Base-by-base conservation (phyloP, 345 rosid genomes). In the Lenwebbia sp. region DNA sequence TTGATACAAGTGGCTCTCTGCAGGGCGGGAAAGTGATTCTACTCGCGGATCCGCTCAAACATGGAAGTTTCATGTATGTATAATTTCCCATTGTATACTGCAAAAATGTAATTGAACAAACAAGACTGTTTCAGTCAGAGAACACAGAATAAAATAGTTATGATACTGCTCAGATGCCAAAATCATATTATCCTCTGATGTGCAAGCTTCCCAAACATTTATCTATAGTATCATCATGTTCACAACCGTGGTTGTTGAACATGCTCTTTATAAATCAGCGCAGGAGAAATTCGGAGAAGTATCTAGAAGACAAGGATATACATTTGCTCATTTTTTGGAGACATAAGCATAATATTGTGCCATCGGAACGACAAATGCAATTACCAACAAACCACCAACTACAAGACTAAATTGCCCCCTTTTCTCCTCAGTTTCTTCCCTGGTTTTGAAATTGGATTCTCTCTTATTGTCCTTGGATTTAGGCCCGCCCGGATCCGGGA, bases 301-400 rank as follows among this genome's bases (percentile, higher is more conserved):
- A 37, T 37, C 41, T 19, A 70, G 47, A 4, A 37, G 11, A 70
- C 6, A 37, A 70, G 37, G 25, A 70, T 37, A 37, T 70, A 70
- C 47, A 70, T 33, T 53, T 37, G 13, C 82, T 91, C 91, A 96
- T 90, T 94, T 97, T 90, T 84, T 94, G 84, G 99, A 97, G 82
- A 97, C 93, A 90, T 97, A 97, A 78, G 98, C 98, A 89, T 90
- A 96, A 89, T 97, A 97, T 84, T 97, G 98, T 50, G 98, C 98
- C 99, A 97, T 97, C 17, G 98, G 99, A 91, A 96, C 98, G 55
- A 96, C 95, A 62, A 96, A 97, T 82, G 99, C 97, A 89, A 97
- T 92, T 85, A 94, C 99, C 90, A 97, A 91, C 58, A 96, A 88
- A 78, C 98, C 98, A 81, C 99, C 98, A 88, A 97, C 98, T 40